Evolutionary conservation across 352 stramenopile genomes (phyloP).

Genomic region (Phytopythium aichiense): DNA sequence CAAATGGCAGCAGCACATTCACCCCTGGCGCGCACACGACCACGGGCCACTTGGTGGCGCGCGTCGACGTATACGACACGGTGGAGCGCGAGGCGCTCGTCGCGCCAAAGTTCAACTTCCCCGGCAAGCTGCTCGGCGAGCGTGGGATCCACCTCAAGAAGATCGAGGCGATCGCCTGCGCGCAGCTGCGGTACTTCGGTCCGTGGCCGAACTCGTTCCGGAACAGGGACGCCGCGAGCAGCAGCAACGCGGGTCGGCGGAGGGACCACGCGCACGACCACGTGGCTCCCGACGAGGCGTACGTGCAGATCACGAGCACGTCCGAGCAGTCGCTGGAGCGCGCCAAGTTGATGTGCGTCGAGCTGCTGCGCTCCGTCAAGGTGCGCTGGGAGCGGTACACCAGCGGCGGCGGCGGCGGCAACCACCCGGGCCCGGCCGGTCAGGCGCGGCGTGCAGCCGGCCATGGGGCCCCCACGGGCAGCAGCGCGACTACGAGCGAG

Average conservation of each 20-base stretch:
- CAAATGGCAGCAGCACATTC: conserved; percentile 14
- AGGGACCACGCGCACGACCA: neutral
- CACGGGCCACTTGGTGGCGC: conserved; percentile 23
- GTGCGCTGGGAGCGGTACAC: conserved; percentile 46
- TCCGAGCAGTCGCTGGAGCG: conserved; percentile 37
- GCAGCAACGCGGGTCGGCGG: conserved; percentile 4
- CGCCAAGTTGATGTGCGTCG: conserved; percentile 45
- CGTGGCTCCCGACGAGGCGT: conserved; percentile 23
- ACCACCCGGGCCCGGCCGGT: too few species aligned
- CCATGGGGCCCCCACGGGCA: neutral
- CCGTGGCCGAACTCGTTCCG: conserved; percentile 25
- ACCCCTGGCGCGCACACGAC: conserved; percentile 24
- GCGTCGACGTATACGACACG: conserved; percentile 32
- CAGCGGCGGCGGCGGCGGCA: too few species aligned
- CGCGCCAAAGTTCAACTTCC: conserved; percentile 63
- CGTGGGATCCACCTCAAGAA: conserved; percentile 63
- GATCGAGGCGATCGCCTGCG: conserved; percentile 48
- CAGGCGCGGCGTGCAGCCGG: too few species aligned
- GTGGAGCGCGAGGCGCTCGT: conserved; percentile 36
- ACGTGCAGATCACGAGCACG: conserved; percentile 51
- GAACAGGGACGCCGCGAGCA: conserved; percentile 12
- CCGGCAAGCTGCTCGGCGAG: conserved; percentile 54
- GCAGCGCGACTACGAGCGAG: neutral
- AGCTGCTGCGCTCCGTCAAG: conserved; percentile 48
- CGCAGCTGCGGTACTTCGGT: conserved; percentile 51